phyloP scores from a whole-genome alignment of 108 stramenopile species.

The Pseudonitzschia multistriata region DNA sequence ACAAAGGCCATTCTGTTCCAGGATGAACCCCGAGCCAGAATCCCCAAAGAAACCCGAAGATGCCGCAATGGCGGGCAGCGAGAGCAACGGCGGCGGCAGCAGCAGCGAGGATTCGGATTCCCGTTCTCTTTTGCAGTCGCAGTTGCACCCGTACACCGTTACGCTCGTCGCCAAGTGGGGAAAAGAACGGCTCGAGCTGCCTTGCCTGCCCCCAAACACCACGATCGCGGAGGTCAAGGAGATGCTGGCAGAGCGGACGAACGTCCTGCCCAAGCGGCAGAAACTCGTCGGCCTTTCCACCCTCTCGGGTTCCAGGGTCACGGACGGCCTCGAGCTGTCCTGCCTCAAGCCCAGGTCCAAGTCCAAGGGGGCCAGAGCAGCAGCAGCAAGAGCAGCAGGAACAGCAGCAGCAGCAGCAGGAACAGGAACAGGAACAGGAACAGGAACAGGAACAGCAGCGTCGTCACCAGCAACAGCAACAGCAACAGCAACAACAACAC shows the following conservation, averaged over 20 bases:
- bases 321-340: conserved; percentile 63
- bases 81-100: no score
- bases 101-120: no score
- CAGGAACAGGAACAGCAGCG: no score
- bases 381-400: neutral
- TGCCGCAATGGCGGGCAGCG: neutral
- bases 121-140: no score
- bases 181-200: conserved; percentile 63
- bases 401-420: neutral
- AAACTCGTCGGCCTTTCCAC: conserved; percentile 87
- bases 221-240: conserved; percentile 66
- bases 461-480: neutral
- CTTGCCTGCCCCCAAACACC: conserved; percentile 46
- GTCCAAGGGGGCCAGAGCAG: neutral
- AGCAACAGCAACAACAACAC: neutral
- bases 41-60: no score
- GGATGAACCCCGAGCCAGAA: no score
- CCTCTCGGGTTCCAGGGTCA: conserved; percentile 32
- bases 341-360: conserved; percentile 61
- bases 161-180: conserved; percentile 80
- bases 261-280: conserved; percentile 84
- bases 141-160: conserved; percentile 7
- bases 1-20: no score
- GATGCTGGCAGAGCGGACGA: conserved; percentile 54
- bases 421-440: conserved; percentile 1